Evolutionary conservation across 768 basidiomycete species (phyloP).

Genomic region (Sporobolomyces pararoseus): DNA sequence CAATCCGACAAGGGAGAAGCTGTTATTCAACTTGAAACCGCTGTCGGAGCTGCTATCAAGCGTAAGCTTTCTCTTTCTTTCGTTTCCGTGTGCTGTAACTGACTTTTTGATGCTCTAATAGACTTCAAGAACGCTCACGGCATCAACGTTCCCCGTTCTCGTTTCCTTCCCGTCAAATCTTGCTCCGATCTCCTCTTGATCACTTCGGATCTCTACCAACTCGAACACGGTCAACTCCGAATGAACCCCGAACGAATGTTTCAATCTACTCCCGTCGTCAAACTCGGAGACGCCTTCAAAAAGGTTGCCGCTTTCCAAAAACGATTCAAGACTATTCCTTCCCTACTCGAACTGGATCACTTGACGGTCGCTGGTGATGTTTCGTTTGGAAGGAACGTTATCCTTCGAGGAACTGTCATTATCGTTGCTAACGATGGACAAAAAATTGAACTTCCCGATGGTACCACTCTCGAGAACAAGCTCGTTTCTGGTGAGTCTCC

Average conservation of each 20-base stretch:
- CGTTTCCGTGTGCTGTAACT: not conserved
- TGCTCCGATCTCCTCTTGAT: conserved; percentile 63
- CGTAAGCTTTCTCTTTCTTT: conserved; percentile 25
- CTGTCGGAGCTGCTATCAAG: conserved; percentile 89
- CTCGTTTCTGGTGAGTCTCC: conserved; percentile 35
- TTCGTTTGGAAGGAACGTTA: conserved; percentile 39
- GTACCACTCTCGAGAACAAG: conserved; percentile 69
- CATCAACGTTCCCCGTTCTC: conserved; percentile 87
- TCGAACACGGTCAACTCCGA: conserved; percentile 79
- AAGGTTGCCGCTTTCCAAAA: conserved; percentile 90
- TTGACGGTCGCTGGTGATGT: conserved; percentile 67
- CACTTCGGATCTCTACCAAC: conserved; percentile 87
- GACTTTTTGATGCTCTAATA: conserved; percentile 42
- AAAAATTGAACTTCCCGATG: conserved; percentile 77
- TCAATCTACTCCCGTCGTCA: conserved; percentile 81
- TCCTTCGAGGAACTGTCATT: conserved; percentile 63
- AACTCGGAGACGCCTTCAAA: conserved; percentile 95
- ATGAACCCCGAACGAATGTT: conserved; percentile 81
- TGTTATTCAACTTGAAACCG: conserved; percentile 85
- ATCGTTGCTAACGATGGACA: conserved; percentile 78
- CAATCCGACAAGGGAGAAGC: conserved; percentile 77
- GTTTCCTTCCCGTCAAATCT: conserved; percentile 64
- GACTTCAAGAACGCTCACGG: conserved; percentile 85
- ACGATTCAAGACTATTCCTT: conserved; percentile 93
- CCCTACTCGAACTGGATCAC: conserved; percentile 86